These are phyloP conservation scores for Croton laevigatus DNA, from an alignment of 441 rosid species.

Conservation along the genomic window DNA sequence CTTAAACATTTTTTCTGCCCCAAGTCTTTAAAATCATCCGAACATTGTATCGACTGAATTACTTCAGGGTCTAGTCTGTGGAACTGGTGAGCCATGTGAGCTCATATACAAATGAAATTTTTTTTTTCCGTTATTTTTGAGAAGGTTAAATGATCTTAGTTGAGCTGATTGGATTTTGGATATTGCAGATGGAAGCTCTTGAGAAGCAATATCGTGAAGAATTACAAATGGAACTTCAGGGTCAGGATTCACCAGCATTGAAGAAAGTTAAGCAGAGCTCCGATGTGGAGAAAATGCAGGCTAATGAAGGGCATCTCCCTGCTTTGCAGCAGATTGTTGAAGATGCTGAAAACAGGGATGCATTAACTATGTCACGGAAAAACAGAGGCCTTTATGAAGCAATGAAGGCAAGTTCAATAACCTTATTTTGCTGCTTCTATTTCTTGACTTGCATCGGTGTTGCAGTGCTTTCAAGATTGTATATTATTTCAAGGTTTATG, in stretches of 20 bases:
- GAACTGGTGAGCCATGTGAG: conserved; percentile 3
- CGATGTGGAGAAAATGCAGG: conserved; percentile 20
- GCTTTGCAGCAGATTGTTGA: conserved; percentile 40
- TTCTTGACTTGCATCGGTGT: not conserved
- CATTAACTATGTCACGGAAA: conserved; percentile 54
- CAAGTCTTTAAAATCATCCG: too few species aligned
- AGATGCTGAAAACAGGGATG: conserved; percentile 40
- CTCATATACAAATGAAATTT: not conserved
- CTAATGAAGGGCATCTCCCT: conserved; percentile 35
- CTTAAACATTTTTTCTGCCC: too few species aligned
- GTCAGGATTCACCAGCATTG: conserved; percentile 22
- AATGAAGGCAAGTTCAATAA: conserved; percentile 48
- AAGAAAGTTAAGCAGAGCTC: conserved; percentile 28
- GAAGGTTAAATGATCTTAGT: not conserved
- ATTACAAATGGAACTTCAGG: conserved; percentile 60
- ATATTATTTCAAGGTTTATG: not conserved
- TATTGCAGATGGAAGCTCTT: conserved; percentile 55
- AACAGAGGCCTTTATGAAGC: conserved; percentile 62
- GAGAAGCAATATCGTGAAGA: conserved; percentile 88
- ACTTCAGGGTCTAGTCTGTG: not conserved
- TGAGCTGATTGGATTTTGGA: conserved; percentile 6
- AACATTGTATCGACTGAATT: not conserved
- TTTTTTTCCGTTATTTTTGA: not conserved
- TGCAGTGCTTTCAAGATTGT: not conserved
- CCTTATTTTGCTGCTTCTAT: not conserved